Conservation (phyloP, 345 rosid species). For the Camelina hispida region DNA sequence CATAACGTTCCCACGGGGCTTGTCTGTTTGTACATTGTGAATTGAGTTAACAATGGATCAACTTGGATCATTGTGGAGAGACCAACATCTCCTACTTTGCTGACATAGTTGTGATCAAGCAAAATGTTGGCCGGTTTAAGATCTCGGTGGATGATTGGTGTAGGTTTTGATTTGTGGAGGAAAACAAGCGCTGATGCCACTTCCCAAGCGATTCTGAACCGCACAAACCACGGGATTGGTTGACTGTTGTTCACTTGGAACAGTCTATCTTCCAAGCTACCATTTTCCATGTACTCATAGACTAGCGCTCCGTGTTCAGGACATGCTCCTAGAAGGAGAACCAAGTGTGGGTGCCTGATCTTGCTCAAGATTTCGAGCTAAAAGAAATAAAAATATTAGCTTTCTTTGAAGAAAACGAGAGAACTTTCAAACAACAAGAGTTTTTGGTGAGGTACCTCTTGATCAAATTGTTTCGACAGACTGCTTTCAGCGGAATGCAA, state of each 20-base stretch:
- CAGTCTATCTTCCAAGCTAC: slow-evolving; percentile 79
- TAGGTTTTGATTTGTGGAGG: slow-evolving; percentile 81
- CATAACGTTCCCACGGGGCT: slow-evolving; percentile 81
- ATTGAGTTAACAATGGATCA: slow-evolving; percentile 41
- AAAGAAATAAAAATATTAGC: slow-evolving; percentile 23
- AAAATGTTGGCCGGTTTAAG: slow-evolving; percentile 90
- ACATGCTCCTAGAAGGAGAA: slow-evolving; percentile 93
- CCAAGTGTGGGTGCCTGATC: slow-evolving; percentile 86
- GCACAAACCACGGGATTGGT: slow-evolving; percentile 80
- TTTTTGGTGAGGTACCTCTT: slow-evolving; percentile 34
- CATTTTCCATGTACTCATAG: slow-evolving; percentile 89
- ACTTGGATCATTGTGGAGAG: slow-evolving; percentile 63
- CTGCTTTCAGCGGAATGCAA: slow-evolving; percentile 42
- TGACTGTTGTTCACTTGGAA: slow-evolving; percentile 51
- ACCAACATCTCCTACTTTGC: slow-evolving; percentile 96
- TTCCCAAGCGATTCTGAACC: slow-evolving; percentile 87
- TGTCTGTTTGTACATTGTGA: slow-evolving; percentile 56
- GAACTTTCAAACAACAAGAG: slow-evolving; percentile 1
- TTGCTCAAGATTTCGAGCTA: slow-evolving; percentile 86
- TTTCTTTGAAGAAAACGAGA: neutral
- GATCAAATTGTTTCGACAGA: slow-evolving; percentile 44
- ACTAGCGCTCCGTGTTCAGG: slow-evolving; percentile 70
- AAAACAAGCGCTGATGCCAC: slow-evolving; percentile 81
- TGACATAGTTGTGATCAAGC: slow-evolving; percentile 74
- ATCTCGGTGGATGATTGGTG: slow-evolving; percentile 83